Base-by-base conservation (phyloP, 2,329 filamentous ascomycete genomes). In the Exophiala sp. region DNA sequence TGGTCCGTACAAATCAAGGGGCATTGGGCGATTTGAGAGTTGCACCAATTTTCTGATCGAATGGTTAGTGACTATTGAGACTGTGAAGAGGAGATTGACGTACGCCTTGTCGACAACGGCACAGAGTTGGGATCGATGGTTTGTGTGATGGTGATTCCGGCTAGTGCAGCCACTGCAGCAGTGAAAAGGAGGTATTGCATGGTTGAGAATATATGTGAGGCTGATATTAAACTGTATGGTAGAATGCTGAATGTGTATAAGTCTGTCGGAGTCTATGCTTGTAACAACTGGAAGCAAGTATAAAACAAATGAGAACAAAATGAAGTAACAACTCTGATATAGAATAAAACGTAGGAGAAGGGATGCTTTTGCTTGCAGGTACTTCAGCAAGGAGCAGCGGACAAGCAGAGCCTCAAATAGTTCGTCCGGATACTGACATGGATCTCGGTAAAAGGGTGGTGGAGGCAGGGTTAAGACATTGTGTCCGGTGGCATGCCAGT, bases 1-100 rank as follows among this genome's bases (percentile, higher is more conserved):
- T 72, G 54, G 55, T 77, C 74, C 35, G 72, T 63, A 54, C 75
- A 77, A 47, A 77, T 66, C 39, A 77, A 66, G 5, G 74, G 75
- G 50, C 75, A 77, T 11, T 71, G 63, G 4, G 69, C 66, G 20
- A 65, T 66, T 56, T 77, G 75, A 35, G 68, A 65, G 36, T 61
- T 51, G 59, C 75, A 77, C 75, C 75, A 77, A 52, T 68, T 60
- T 8, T 67, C 72, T 76, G 58, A 36, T 10, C 21, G 3, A 35
- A 10, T 16, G 16, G 46, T 44, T 45, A 52, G 49, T 48, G 38
- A 50, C 8, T 16, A 14, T 5, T 21, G n/a, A 3, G 11, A 10
- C 16, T 20, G 32, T 21, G 39, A 35, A 14, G 5, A 33, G 21
- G n/a, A 32, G 18, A n/a, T 14, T 21, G 11, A 58, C 68, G 59